Evolutionary conservation across 306 rosid species (phyloP).

Genomic region (Lathyrus sativus): DNA sequence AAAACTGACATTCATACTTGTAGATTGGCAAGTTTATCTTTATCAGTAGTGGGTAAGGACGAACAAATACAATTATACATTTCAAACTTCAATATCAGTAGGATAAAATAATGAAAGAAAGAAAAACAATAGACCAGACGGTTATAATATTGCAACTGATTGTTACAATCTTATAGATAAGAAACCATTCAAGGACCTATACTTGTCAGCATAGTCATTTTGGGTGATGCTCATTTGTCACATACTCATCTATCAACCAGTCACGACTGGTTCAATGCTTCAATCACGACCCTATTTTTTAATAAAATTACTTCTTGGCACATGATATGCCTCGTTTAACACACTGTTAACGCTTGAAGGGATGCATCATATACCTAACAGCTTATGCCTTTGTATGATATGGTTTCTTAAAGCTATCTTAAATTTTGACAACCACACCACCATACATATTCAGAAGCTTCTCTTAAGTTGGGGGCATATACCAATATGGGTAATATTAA

Average conservation of each 20-base stretch:
- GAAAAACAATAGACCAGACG: neutral
- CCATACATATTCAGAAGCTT: neutral
- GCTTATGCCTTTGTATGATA: neutral
- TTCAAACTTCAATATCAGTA: neutral
- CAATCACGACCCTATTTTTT: neutral
- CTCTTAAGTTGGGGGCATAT: neutral
- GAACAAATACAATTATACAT: slow-evolving; percentile 1
- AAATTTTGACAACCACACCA: slow-evolving; percentile 6
- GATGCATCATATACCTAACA: neutral
- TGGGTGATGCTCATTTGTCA: neutral
- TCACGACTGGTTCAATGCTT: slow-evolving; percentile 4
- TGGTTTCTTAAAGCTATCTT: neutral
- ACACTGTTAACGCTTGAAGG: neutral
- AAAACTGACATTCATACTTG: neutral
- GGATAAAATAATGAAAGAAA: neutral
- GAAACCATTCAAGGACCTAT: neutral
- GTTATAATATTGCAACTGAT: slow-evolving; percentile 6
- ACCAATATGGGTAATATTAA: neutral
- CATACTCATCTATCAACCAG: neutral
- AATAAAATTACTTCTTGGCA: slow-evolving; percentile 3
- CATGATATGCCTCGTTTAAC: neutral
- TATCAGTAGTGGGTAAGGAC: neutral
- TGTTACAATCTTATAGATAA: neutral
- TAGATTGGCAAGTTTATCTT: slow-evolving; percentile 15
- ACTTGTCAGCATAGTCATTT: slow-evolving; percentile 14